phyloP scores from a whole-genome alignment of 192 early-diverging fungal genomes.

The Backusella circina region DNA sequence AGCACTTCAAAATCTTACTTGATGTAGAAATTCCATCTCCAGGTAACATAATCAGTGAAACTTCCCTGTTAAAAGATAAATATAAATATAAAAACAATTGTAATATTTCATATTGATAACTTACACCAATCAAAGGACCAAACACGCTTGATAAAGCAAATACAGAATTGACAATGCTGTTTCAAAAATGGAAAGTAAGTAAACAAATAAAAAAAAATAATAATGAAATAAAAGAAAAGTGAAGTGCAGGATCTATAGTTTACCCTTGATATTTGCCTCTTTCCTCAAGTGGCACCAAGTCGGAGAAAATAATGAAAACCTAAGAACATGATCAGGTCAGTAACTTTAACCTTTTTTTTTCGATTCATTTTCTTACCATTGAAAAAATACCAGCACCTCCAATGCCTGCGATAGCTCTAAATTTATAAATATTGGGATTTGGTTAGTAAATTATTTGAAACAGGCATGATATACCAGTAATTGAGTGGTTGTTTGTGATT shows the following conservation, averaged over 20 bases:
- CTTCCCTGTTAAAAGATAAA: conserved; percentile 43
- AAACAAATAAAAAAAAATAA: neutral
- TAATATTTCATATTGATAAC: neutral
- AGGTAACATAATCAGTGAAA: conserved; percentile 63
- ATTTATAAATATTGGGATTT: no score
- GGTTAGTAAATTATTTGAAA: no score
- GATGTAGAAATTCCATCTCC: conserved; percentile 59
- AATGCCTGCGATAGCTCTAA: neutral
- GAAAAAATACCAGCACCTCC: conserved; percentile 16
- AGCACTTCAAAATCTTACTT: neutral
- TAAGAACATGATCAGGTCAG: conserved; percentile 18
- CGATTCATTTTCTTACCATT: neutral
- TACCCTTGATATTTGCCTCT: conserved; percentile 55
- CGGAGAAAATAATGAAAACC: conserved; percentile 75
- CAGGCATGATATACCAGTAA: no score
- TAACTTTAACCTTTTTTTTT: neutral
- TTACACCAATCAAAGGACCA: conserved; percentile 79
- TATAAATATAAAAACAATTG: neutral
- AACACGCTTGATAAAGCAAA: conserved; percentile 78
- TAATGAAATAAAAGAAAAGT: neutral
- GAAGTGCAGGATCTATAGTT: neutral
- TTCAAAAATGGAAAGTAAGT: conserved; percentile 42
- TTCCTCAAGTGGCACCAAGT: conserved; percentile 75
- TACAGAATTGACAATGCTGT: conserved; percentile 73
- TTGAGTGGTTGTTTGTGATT: no score